Evolutionary conservation across 2,329 filamentous ascomycete species (phyloP).

Genomic region (Neospermospora avenae): DNA sequence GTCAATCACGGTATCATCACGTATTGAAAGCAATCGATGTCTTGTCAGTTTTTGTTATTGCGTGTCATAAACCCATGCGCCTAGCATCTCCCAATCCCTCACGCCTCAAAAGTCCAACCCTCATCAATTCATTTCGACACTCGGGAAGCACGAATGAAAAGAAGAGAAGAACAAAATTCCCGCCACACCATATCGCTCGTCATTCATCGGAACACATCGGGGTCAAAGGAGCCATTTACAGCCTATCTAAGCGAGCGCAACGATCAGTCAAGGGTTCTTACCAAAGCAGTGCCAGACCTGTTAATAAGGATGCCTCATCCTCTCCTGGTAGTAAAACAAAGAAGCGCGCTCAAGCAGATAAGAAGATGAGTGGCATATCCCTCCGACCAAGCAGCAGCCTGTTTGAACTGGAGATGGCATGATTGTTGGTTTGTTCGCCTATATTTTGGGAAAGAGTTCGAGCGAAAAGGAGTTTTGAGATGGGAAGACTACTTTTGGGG

Average conservation of each 20-base stretch:
- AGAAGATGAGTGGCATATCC: neutral
- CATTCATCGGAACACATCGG: conserved; percentile 14
- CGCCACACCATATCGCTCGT: neutral
- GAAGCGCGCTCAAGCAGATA: conserved; percentile 3
- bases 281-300: conserved; percentile 19
- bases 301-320: neutral
- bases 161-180: conserved; percentile 19
- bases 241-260: conserved; percentile 41
- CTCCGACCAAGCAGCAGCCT: neutral
- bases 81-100: neutral
- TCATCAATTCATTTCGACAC: conserved; percentile 6
- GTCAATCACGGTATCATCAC: neutral
- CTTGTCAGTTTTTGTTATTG: neutral
- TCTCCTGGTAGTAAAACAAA: neutral
- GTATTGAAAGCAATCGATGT: neutral
- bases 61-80: neutral
- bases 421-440: conserved; percentile 9
- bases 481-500: conserved; percentile 73
- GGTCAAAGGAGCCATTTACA: conserved; percentile 35
- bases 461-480: conserved; percentile 27
- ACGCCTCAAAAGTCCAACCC: neutral
- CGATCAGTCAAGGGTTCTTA: conserved; percentile 33
- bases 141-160: conserved; percentile 24
- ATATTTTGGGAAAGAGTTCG: conserved; percentile 12
- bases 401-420: conserved; percentile 17